These are phyloP conservation scores for Ilyonectria mors-panacis DNA, from an alignment of 2,329 filamentous ascomycete species.

Conservation along the genomic window DNA sequence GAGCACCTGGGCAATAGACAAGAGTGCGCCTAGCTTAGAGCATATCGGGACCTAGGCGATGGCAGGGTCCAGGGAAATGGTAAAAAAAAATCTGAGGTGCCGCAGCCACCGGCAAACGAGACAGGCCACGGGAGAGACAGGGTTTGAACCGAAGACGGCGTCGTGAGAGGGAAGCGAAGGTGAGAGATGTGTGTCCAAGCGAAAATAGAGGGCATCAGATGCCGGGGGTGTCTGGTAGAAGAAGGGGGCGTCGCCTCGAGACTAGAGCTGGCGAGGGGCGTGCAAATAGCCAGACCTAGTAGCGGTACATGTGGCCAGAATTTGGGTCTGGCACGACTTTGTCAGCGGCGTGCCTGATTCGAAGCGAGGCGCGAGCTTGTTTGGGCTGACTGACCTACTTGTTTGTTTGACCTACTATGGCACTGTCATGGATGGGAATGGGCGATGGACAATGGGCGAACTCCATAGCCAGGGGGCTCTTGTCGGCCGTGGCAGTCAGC, in stretches of 20 bases:
- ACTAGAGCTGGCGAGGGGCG: conserved; percentile 36
- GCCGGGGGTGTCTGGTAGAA: conserved; percentile 37
- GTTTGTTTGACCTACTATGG: not conserved
- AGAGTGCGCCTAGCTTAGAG: conserved; percentile 39
- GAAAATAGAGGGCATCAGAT: conserved; percentile 44
- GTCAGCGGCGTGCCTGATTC: conserved; percentile 25
- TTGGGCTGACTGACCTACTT: not conserved
- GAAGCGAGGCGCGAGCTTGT: conserved; percentile 24
- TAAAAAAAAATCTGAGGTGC: conserved; percentile 35
- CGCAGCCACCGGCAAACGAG: conserved; percentile 44
- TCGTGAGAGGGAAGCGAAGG: conserved; percentile 33
- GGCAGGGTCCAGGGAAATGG: conserved; percentile 42
- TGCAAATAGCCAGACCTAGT: conserved; percentile 17
- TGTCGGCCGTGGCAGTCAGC: not conserved
- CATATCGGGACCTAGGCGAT: conserved; percentile 38
- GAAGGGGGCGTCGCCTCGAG: conserved; percentile 35
- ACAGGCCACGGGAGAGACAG: conserved; percentile 35
- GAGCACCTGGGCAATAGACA: conserved; percentile 12
- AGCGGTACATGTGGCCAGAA: conserved; percentile 39
- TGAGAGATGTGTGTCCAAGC: conserved; percentile 37
- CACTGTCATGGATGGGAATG: conserved; percentile 2
- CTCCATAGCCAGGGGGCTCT: conserved; percentile 9
- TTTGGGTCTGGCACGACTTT: conserved; percentile 24
- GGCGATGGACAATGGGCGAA: conserved; percentile 15
- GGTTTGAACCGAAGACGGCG: conserved; percentile 42